Evolutionary conservation across 1,284 basidiomycete species (phyloP).

Genomic region (Ganoderma sp.): DNA sequence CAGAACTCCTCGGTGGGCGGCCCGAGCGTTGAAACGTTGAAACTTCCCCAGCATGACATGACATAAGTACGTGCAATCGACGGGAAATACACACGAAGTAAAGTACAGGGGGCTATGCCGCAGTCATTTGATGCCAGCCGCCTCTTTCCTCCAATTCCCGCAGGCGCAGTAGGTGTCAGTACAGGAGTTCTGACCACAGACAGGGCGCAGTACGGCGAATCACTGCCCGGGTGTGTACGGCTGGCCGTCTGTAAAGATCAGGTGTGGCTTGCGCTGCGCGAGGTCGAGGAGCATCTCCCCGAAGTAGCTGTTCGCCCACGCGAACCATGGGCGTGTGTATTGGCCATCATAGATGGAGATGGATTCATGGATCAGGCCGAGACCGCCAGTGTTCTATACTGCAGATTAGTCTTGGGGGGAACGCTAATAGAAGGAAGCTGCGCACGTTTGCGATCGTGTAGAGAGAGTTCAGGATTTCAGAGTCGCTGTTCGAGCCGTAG

Average conservation of each 20-base stretch:
- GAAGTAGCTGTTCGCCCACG: constrained; percentile 83
- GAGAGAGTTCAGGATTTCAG: constrained; percentile 65
- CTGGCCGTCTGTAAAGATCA: constrained; percentile 67
- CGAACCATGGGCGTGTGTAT: constrained; percentile 82
- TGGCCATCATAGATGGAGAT: constrained; percentile 63
- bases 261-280: constrained; percentile 70
- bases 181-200: constrained; percentile 20
- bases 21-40: background rate
- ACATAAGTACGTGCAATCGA: background rate
- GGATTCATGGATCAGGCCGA: constrained; percentile 82
- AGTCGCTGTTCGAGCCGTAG: constrained; percentile 73
- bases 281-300: constrained; percentile 81
- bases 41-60: constrained; percentile 2
- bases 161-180: constrained; percentile 17
- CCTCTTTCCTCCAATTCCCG: constrained; percentile 8
- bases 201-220: constrained; percentile 17
- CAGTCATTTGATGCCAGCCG: constrained; percentile 8
- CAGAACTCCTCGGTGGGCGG: constrained; percentile 11
- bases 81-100: constrained; percentile 1
- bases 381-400: constrained; percentile 66
- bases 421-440: constrained; percentile 8
- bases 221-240: constrained; percentile 57
- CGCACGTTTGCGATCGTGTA: constrained; percentile 71
- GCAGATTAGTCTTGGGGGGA: background rate
- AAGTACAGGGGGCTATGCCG: constrained; percentile 7